Evolutionary conservation across 2,329 filamentous ascomycete genomes (phyloP).

Genomic region (Neobulgaria alba): DNA sequence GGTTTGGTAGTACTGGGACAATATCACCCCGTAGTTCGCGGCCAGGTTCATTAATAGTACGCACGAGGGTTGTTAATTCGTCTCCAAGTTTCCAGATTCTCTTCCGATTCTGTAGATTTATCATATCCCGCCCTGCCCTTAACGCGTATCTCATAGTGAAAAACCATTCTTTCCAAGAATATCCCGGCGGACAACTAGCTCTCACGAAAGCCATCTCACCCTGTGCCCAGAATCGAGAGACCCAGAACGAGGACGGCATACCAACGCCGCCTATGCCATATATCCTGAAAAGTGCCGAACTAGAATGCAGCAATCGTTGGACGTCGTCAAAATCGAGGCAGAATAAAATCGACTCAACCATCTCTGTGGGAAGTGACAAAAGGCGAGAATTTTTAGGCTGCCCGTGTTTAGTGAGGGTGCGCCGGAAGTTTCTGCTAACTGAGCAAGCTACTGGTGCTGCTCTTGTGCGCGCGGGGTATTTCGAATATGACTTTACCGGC

Average conservation of each 20-base stretch:
- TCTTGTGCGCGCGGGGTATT: too few relatives aligned
- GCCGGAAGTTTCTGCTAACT: too few relatives aligned
- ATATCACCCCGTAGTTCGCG: constrained; percentile 2
- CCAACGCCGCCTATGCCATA: constrained; percentile 1
- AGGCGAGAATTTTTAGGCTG: too few relatives aligned
- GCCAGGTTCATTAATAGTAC: constrained; percentile 1
- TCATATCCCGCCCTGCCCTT: constrained; percentile 2
- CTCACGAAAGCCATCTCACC: constrained; percentile 6
- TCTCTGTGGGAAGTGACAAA: constrained; percentile 6
- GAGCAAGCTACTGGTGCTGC: too few relatives aligned
- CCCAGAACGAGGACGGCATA: constrained; percentile 7
- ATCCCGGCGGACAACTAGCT: background rate
- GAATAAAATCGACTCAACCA: constrained; percentile 4
- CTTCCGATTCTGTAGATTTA: constrained; percentile 8
- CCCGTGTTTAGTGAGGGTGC: too few relatives aligned
- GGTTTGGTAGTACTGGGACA: background rate
- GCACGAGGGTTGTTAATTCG: constrained; percentile 2
- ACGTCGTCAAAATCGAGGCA: constrained; percentile 4
- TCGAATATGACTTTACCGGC: too few relatives aligned
- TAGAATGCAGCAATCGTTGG: constrained; percentile 4
- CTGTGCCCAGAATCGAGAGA: constrained; percentile 7
- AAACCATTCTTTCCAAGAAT: constrained; percentile 10
- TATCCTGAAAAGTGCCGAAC: constrained; percentile 1
- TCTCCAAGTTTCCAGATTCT: constrained; percentile 7
- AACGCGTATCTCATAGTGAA: constrained; percentile 5